Conservation (phyloP, 2,329 filamentous ascomycete species). For the Thielaviopsis populi region DNA sequence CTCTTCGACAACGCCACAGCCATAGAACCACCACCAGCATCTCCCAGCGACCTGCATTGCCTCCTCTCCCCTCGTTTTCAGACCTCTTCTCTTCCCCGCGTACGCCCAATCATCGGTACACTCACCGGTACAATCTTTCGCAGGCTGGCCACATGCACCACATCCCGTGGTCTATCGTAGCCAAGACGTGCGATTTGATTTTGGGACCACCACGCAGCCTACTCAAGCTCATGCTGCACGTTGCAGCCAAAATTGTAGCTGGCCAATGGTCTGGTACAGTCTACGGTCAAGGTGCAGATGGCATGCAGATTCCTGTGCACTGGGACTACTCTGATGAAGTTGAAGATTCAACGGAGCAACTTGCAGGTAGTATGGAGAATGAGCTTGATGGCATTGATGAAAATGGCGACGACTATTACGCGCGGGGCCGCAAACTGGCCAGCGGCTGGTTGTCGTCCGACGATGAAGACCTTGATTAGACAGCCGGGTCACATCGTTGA, state of each 20-base stretch:
- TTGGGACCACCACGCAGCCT: slow-evolving; percentile 69
- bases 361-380: background rate
- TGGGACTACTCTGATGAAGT: slow-evolving; percentile 48
- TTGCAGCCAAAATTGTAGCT: slow-evolving; percentile 59
- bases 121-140: slow-evolving; percentile 6
- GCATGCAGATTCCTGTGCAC: slow-evolving; percentile 40
- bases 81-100: slow-evolving; percentile 43
- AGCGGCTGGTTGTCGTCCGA: slow-evolving; percentile 13
- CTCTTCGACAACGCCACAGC: slow-evolving; percentile 26
- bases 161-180: slow-evolving; percentile 50
- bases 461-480: slow-evolving; percentile 14
- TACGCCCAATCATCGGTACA: background rate
- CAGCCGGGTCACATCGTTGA: background rate
- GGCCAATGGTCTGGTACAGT: slow-evolving; percentile 48
- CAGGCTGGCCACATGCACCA: slow-evolving; percentile 33
- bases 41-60: slow-evolving; percentile 42
- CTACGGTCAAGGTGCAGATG: slow-evolving; percentile 37
- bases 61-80: slow-evolving; percentile 52
- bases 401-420: slow-evolving; percentile 16
- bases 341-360: slow-evolving; percentile 21
- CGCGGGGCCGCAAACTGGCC: slow-evolving; percentile 13
- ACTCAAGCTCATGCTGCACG: slow-evolving; percentile 62
- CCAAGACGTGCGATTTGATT: slow-evolving; percentile 62
- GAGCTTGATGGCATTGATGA: slow-evolving; percentile 8
- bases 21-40: slow-evolving; percentile 41